Evolutionary conservation across 1,284 basidiomycete species (phyloP).

Genomic region (Exsudoporus floridanus): DNA sequence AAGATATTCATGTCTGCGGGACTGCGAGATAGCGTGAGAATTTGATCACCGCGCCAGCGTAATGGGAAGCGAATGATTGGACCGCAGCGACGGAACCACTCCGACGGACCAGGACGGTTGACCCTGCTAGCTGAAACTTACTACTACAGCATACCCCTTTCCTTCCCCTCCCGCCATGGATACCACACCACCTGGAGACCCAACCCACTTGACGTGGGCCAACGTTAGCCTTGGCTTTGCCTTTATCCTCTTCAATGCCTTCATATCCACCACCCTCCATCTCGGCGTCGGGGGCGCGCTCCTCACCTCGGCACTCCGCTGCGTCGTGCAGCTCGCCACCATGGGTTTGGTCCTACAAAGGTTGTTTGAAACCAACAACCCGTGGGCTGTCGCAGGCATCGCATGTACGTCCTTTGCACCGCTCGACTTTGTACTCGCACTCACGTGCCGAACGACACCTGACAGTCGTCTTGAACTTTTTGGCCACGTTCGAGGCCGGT

Average conservation of each 20-base stretch:
- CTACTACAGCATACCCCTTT: no score
- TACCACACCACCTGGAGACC: constrained; percentile 11
- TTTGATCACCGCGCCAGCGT: no score
- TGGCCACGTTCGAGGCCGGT: constrained; percentile 73
- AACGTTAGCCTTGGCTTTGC: constrained; percentile 74
- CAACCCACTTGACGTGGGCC: constrained; percentile 51
- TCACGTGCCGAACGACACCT: not conserved
- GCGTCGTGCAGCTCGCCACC: constrained; percentile 72
- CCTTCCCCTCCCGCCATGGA: constrained; percentile 19
- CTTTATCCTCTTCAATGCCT: constrained; percentile 67
- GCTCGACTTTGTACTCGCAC: not conserved
- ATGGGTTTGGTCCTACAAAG: constrained; percentile 69
- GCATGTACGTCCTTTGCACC: constrained; percentile 47
- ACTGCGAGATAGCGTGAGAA: no score
- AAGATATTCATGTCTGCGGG: constrained; percentile 17
- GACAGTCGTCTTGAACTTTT: constrained; percentile 63
- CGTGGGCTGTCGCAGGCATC: constrained; percentile 73
- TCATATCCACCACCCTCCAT: constrained; percentile 61
- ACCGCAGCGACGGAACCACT: not conserved
- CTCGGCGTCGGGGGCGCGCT: constrained; percentile 71
- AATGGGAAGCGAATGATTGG: constrained; percentile 10
- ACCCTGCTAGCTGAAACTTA: no score
- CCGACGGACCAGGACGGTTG: no score
- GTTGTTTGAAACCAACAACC: constrained; percentile 73
- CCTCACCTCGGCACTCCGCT: constrained; percentile 68